Percentiles rank a stretch among this genome's conserved stretches.
These are phyloP conservation scores for Coprinellus micaceus DNA, from an alignment of 768 basidiomycete genomes.

Conservation along the genomic window DNA sequence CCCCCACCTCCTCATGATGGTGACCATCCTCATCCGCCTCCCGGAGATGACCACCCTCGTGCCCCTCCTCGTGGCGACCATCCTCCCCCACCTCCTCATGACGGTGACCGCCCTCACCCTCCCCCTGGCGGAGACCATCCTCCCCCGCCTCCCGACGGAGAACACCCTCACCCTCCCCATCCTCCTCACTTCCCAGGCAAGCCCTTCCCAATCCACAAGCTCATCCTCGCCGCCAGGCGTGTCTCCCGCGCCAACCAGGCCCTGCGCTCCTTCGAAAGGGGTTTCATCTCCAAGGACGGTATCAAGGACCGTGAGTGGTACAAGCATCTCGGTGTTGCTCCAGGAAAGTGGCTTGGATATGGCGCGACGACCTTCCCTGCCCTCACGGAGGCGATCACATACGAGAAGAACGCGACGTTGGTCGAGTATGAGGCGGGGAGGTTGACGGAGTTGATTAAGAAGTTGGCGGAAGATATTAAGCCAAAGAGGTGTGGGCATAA, in stretches of 20 bases:
- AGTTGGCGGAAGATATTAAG: slow-evolving; percentile 41
- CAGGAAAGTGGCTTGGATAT: slow-evolving; percentile 78
- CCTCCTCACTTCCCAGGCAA: too few relatives aligned
- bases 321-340: slow-evolving; percentile 72
- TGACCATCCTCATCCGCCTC: too few relatives aligned
- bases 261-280: slow-evolving; percentile 60
- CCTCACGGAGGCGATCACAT: slow-evolving; percentile 71
- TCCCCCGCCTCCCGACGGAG: neutral
- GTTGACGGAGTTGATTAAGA: slow-evolving; percentile 50
- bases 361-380: slow-evolving; percentile 85
- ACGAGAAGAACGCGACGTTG: slow-evolving; percentile 59
- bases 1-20: too few relatives aligned
- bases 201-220: slow-evolving; percentile 5
- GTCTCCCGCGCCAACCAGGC: slow-evolving; percentile 57
- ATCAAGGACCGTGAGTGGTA: slow-evolving; percentile 80
- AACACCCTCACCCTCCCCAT: too few relatives aligned
- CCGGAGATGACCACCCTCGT: neutral
- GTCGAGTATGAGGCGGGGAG: slow-evolving; percentile 59
- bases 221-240: slow-evolving; percentile 51
- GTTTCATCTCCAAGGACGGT: slow-evolving; percentile 69
- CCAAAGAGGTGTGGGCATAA: slow-evolving; percentile 23
- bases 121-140: neutral
- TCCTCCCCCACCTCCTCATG: neutral
- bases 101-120: neutral
- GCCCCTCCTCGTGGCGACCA: neutral